phyloP scores from a whole-genome alignment of 192 early-diverging fungal genomes.

The Backusella liffmaniae region DNA sequence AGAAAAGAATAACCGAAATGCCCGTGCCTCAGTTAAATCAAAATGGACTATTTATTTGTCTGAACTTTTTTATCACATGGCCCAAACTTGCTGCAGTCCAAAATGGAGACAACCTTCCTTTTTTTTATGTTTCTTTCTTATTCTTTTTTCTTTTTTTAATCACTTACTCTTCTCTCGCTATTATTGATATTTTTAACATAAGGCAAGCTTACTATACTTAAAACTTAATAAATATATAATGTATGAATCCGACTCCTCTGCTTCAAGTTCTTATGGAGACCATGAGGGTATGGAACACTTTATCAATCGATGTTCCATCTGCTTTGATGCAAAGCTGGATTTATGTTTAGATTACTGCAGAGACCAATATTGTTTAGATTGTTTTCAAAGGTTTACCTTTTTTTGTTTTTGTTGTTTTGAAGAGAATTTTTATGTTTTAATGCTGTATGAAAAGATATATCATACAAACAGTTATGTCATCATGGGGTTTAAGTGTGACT shows the following conservation, averaged over 20 bases:
- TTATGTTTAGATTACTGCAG: constrained; percentile 55
- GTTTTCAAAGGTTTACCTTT: constrained; percentile 21
- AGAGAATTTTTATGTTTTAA: background rate
- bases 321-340: constrained; percentile 56
- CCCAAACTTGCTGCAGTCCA: background rate
- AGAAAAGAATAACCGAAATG: constrained; percentile 9
- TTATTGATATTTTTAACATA: background rate
- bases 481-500: constrained; percentile 58
- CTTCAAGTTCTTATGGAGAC: constrained; percentile 10
- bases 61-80: background rate
- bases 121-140: constrained; percentile 1
- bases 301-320: constrained; percentile 56
- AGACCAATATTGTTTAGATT: constrained; percentile 57
- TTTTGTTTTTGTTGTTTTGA: constrained; percentile 5
- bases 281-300: constrained; percentile 51
- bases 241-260: constrained; percentile 8
- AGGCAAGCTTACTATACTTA: background rate
- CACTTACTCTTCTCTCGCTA: background rate
- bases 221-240: background rate
- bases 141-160: background rate
- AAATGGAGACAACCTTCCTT: background rate
- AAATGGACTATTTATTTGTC: background rate
- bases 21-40: background rate
- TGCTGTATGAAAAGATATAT: constrained; percentile 39
- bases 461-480: constrained; percentile 53